Base-by-base conservation (phyloP, 208 protist genomes). In the Leishmania major region DNA sequence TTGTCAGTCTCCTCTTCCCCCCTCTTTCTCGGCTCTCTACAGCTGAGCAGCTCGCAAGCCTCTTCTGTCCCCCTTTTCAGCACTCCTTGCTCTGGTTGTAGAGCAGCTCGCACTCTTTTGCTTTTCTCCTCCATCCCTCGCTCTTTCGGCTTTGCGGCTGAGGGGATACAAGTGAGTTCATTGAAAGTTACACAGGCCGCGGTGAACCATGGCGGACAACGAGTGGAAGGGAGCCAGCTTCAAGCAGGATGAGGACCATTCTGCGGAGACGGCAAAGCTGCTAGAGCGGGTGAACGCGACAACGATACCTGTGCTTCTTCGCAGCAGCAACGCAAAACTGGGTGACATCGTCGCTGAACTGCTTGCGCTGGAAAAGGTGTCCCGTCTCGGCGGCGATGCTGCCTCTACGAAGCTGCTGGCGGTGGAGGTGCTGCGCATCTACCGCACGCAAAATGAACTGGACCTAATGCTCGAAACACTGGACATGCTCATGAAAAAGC, bases 401-500 rank as follows among this genome's bases (percentile, higher is more conserved):
- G 77, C 90, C 71, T 97, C 93, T 13, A 97, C 89, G 10, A 90
- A 92, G 86, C 90, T 90, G 72, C 89, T 99, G 17, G 90, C 92
- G 2, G 92, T 98, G 19, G 96, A 97, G 84, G 91, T 97, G 60
- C 84, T 99, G 35, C 90, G 93, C 45, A 92, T 98, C 47, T 98
- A 96, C 82, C 95, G 94, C 66, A 89, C 94, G 35, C 91, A 94
- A 45, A 88, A 92, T 15, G 89, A 97, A n/a, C 78, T 93, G n/a
- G 82, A 90, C 22, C 87, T 91, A 71, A 91, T 99, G 81, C 90
- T 98, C 73, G 89, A 97, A 78, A 88, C 92, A 13, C 81, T 99
- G 3, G 91, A 98, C 71, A 78, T 94, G 37, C 86, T 99, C 37
- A 97, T 98, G 90, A 98, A 98, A 83, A 96, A 98, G 79, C 96